These are phyloP conservation scores for Beauveria asiatica DNA, from an alignment of 2,329 filamentous ascomycete species.

Conservation along the genomic window DNA sequence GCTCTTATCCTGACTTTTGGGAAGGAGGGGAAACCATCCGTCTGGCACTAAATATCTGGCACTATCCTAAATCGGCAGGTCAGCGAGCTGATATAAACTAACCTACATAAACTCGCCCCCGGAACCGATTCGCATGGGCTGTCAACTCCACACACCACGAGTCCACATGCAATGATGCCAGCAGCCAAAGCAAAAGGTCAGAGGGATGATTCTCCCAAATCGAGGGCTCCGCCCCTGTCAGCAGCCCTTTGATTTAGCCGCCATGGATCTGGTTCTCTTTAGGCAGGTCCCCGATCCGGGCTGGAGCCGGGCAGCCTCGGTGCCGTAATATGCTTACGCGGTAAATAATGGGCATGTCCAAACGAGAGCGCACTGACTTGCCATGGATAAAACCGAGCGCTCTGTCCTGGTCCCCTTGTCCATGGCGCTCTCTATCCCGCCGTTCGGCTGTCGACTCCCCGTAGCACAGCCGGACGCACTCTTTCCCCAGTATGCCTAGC, in stretches of 20 bases:
- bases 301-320: neutral
- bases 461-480: neutral
- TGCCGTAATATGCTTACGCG: neutral
- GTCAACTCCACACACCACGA: neutral
- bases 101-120: neutral
- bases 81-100: neutral
- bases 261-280: neutral
- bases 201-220: neutral
- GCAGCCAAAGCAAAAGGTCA: neutral
- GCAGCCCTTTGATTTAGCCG: neutral
- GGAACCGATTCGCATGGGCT: neutral
- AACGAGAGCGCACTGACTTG: neutral
- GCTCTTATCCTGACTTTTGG: neutral
- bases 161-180: neutral
- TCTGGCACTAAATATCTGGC: neutral
- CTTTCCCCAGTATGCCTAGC: neutral
- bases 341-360: neutral
- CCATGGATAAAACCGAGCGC: neutral
- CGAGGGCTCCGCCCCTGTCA: neutral
- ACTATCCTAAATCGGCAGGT: neutral
- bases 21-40: neutral
- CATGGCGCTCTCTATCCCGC: neutral
- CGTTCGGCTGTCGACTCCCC: neutral
- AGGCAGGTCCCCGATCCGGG: neutral
- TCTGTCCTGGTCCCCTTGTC: neutral